Percentiles rank a stretch among this genome's conserved stretches.
Conservation (phyloP, 768 basidiomycete genomes). For the Artomyces pyxidatus region DNA sequence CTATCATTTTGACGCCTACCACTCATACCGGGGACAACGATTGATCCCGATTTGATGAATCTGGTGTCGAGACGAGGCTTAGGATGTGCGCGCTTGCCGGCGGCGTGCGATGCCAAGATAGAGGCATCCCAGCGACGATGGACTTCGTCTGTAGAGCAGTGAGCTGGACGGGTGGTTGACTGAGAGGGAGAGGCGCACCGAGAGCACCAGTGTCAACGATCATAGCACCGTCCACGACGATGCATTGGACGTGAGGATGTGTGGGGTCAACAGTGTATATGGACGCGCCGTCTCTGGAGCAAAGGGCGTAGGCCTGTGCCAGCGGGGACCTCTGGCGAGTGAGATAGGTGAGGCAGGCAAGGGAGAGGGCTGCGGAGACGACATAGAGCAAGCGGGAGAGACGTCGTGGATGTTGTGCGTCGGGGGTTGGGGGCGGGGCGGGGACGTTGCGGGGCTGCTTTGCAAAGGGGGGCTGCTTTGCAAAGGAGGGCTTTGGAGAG, state of each 20-base stretch:
- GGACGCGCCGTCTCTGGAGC: constrained; percentile 40
- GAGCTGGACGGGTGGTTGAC: background rate
- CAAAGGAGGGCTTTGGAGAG: constrained; percentile 7
- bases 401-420: background rate
- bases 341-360: constrained; percentile 14
- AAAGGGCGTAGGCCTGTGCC: constrained; percentile 47
- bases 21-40: constrained; percentile 65
- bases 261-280: constrained; percentile 63
- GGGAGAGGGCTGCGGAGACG: constrained; percentile 17
- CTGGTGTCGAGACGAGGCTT: constrained; percentile 31
- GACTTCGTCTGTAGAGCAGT: constrained; percentile 32
- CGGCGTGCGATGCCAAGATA: constrained; percentile 15
- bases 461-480: background rate
- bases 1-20: constrained; percentile 34
- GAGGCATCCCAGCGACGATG: constrained; percentile 30
- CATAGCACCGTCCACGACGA: constrained; percentile 43
- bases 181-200: constrained; percentile 31
- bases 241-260: constrained; percentile 49
- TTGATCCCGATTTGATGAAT: constrained; percentile 46
- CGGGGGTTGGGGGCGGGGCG: background rate
- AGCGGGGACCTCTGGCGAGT: constrained; percentile 7
- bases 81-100: constrained; percentile 17
- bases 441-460: background rate
- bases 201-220: constrained; percentile 50
- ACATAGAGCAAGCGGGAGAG: constrained; percentile 11